Percentiles rank a stretch among this genome's conserved stretches.
These are phyloP conservation scores for Rubia yunnanensis DNA, from an alignment of 257 asterid species.

Conservation along the genomic window DNA sequence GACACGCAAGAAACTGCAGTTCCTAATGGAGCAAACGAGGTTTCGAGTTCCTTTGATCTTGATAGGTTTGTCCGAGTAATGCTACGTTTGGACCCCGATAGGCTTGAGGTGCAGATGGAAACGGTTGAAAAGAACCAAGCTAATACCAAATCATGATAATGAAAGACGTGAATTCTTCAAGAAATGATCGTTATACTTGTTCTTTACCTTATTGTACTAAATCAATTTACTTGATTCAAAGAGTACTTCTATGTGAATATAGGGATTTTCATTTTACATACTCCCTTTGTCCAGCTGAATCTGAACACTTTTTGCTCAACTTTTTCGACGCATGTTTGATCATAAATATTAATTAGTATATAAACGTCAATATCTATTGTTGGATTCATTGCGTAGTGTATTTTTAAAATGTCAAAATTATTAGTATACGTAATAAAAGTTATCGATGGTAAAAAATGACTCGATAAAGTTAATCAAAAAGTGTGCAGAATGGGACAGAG, in stretches of 20 bases:
- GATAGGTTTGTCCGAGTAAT: slow-evolving; percentile 54
- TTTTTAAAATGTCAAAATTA: too few species aligned
- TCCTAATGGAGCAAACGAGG: slow-evolving; percentile 19
- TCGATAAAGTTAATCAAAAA: too few species aligned
- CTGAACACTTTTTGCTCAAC: too few species aligned
- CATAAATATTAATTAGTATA: too few species aligned
- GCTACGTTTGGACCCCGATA: slow-evolving; percentile 57
- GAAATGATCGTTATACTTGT: background rate
- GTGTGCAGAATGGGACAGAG: too few species aligned
- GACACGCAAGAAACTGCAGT: slow-evolving; percentile 15
- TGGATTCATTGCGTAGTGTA: too few species aligned
- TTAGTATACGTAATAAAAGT: too few species aligned
- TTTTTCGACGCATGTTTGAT: too few species aligned
- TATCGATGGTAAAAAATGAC: too few species aligned
- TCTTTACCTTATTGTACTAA: background rate
- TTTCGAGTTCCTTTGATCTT: slow-evolving; percentile 36
- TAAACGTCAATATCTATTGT: too few species aligned
- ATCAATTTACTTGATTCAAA: background rate
- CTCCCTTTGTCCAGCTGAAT: too few species aligned
- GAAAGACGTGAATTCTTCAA: slow-evolving; percentile 12
- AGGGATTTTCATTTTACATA: background rate
- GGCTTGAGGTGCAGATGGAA: slow-evolving; percentile 43
- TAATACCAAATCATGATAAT: slow-evolving; percentile 22
- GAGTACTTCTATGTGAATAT: background rate
- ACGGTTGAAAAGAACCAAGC: slow-evolving; percentile 17